phyloP scores from a whole-genome alignment of 1,139 yeast genomes.

The Pneumocystis sp. region DNA sequence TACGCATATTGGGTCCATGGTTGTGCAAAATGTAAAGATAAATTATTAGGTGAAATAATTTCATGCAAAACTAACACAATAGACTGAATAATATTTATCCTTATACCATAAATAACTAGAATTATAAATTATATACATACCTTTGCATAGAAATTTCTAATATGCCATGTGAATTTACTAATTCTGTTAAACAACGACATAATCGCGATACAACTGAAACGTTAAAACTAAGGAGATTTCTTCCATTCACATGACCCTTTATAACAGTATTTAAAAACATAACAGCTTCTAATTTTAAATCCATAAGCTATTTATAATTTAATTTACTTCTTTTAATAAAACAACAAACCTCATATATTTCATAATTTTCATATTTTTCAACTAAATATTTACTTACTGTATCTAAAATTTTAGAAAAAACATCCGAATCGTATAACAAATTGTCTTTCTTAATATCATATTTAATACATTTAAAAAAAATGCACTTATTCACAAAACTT shows the following conservation, averaged over 20 bases:
- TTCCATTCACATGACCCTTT: neutral
- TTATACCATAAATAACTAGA: neutral
- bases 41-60: neutral
- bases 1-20: neutral
- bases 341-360: neutral
- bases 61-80: neutral
- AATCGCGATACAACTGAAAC: neutral
- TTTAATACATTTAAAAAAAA: neutral
- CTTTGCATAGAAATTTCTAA: neutral
- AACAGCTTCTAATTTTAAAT: neutral
- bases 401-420: neutral
- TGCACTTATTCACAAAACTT: neutral
- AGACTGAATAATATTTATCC: neutral
- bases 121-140: neutral
- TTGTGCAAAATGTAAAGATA: neutral
- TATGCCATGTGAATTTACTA: neutral
- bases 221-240: neutral
- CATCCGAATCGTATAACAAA: neutral
- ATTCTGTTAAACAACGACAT: conserved; percentile 1
- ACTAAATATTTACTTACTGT: neutral
- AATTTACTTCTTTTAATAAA: neutral
- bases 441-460: neutral
- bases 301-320: neutral
- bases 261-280: neutral
- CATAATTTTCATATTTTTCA: neutral